phyloP scores from a whole-genome alignment of 768 basidiomycete species.

The Pholiota microspora region DNA sequence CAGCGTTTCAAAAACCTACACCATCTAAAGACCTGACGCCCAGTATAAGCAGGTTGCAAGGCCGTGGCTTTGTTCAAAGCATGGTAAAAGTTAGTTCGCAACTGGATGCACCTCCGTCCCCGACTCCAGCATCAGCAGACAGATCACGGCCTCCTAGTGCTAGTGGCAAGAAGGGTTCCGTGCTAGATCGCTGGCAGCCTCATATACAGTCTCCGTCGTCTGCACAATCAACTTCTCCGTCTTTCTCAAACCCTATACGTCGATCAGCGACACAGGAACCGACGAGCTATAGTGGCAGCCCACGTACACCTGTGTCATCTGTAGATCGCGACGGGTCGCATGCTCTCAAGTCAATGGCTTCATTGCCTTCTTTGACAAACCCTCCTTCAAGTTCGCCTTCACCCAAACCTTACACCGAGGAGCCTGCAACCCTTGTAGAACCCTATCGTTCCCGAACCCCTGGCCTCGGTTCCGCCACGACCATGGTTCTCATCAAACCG shows the following conservation, averaged over 20 bases:
- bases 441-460: slow-evolving; percentile 29
- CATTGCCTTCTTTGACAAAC: slow-evolving; percentile 36
- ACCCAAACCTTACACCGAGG: slow-evolving; percentile 15
- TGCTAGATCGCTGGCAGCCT: slow-evolving; percentile 73
- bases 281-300: background rate
- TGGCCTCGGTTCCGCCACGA: slow-evolving; percentile 72
- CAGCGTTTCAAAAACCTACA: slow-evolving; percentile 57
- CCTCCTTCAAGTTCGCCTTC: slow-evolving; percentile 18
- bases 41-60: slow-evolving; percentile 78
- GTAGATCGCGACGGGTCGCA: slow-evolving; percentile 3
- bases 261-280: slow-evolving; percentile 13
- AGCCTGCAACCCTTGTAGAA: slow-evolving; percentile 18
- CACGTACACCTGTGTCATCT: background rate
- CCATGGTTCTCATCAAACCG: slow-evolving; percentile 62
- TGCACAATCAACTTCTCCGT: slow-evolving; percentile 34
- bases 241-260: slow-evolving; percentile 33
- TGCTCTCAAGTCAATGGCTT: slow-evolving; percentile 33
- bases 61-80: slow-evolving; percentile 83
- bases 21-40: slow-evolving; percentile 73
- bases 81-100: slow-evolving; percentile 71
- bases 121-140: slow-evolving; percentile 29
- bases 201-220: slow-evolving; percentile 36
- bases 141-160: slow-evolving; percentile 27
- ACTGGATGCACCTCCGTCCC: slow-evolving; percentile 40
- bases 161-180: slow-evolving; percentile 44